A percentile compares a stretch with the other conserved stretches of the same genome.
phyloP scores from a whole-genome alignment of 805 yeast genomes.

The Suhomyces sp. region DNA sequence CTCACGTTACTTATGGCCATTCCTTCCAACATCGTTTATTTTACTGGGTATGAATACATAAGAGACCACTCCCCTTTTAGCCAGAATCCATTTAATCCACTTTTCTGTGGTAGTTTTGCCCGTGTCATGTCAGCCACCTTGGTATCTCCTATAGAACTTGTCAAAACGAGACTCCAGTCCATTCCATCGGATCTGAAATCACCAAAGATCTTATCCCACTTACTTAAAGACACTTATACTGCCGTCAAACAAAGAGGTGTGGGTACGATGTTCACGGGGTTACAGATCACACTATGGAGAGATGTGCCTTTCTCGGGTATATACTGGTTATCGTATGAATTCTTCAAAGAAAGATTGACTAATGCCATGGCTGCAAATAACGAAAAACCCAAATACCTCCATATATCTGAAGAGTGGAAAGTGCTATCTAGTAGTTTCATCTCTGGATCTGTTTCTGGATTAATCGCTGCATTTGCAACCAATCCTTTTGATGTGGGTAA shows the following conservation, averaged over 20 bases:
- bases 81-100: constrained; percentile 63
- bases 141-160: constrained; percentile 82
- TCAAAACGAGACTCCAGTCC: constrained; percentile 89
- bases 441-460: constrained; percentile 82
- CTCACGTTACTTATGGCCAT: constrained; percentile 83
- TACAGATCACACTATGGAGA: constrained; percentile 88
- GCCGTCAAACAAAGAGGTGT: constrained; percentile 60
- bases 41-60: constrained; percentile 87
- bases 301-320: constrained; percentile 97
- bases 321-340: constrained; percentile 88
- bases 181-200: constrained; percentile 52
- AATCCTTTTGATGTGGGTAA: constrained; percentile 98
- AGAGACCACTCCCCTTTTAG: constrained; percentile 61
- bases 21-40: constrained; percentile 91
- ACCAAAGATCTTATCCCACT: constrained; percentile 39
- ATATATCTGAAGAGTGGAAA: constrained; percentile 31
- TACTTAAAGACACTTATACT: constrained; percentile 51
- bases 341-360: constrained; percentile 30
- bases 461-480: constrained; percentile 80
- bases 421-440: constrained; percentile 65
- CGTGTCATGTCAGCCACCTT: constrained; percentile 79
- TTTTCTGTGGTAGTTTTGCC: constrained; percentile 83
- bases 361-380: constrained; percentile 16
- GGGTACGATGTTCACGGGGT: constrained; percentile 73
- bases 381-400: constrained; percentile 10